phyloP scores from a whole-genome alignment of 129 eudicot species.

The Smallanthus sonchifolius region DNA sequence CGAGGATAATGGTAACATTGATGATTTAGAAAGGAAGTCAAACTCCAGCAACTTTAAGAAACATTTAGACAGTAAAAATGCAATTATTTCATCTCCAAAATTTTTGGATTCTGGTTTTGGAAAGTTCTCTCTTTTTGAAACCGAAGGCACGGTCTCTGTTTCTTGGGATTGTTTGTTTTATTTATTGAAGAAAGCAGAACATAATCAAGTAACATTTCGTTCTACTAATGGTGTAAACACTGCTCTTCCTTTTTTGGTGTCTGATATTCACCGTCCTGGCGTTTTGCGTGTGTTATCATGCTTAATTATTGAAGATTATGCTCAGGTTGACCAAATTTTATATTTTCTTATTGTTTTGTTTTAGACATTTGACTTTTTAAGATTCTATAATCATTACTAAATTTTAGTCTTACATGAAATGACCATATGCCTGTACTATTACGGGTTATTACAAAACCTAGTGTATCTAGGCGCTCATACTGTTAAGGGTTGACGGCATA shows the following conservation, averaged over 20 bases:
- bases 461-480: background rate
- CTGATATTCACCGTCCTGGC: slow-evolving; percentile 85
- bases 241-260: slow-evolving; percentile 72
- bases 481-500: background rate
- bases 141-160: slow-evolving; percentile 58
- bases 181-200: slow-evolving; percentile 84
- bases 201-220: slow-evolving; percentile 89
- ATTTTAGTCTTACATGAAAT: background rate
- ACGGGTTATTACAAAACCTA: background rate
- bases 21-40: slow-evolving; percentile 58
- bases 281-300: slow-evolving; percentile 91
- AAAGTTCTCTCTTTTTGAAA: slow-evolving; percentile 81
- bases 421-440: no score
- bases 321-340: slow-evolving; percentile 51
- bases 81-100: slow-evolving; percentile 88
- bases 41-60: slow-evolving; percentile 75
- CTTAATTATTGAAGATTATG: slow-evolving; percentile 78
- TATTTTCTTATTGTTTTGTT: background rate
- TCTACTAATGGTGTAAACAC: slow-evolving; percentile 74
- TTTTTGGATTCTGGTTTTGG: slow-evolving; percentile 79
- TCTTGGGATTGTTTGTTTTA: slow-evolving; percentile 94
- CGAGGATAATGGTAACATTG: slow-evolving; percentile 37
- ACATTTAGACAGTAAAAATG: slow-evolving; percentile 73
- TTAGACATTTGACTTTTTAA: background rate
- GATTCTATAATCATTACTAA: background rate